Conservation (phyloP, 495 filamentous ascomycete genomes). For the Penicillium desertorum region DNA sequence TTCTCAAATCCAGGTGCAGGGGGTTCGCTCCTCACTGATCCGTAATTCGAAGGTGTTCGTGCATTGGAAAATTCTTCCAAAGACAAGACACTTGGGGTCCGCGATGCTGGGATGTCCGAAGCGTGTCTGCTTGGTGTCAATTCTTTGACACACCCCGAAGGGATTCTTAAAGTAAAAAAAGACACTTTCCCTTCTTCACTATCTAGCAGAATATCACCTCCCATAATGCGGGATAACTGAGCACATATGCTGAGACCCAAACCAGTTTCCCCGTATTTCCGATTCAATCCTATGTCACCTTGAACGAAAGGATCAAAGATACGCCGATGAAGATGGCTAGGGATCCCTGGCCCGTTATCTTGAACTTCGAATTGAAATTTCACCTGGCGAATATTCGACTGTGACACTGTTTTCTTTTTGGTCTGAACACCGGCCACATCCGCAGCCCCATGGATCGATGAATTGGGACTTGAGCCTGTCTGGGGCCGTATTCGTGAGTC, state of each 20-base stretch:
- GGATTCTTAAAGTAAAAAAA: constrained; percentile 75
- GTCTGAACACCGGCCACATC: background rate
- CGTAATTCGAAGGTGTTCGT: constrained; percentile 26
- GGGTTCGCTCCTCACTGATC: constrained; percentile 24
- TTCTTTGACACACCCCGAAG: constrained; percentile 73
- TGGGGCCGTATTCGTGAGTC: no score
- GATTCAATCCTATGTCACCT: constrained; percentile 82
- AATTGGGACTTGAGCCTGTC: no score
- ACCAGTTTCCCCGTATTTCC: constrained; percentile 90
- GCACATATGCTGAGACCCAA: constrained; percentile 85
- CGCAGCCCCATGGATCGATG: no score
- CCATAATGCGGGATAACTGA: constrained; percentile 81
- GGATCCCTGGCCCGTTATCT: constrained; percentile 90
- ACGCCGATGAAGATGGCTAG: constrained; percentile 62
- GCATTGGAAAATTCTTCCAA: constrained; percentile 34
- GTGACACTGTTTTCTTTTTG: constrained; percentile 49
- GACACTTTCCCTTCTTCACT: constrained; percentile 75
- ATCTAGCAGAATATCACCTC: constrained; percentile 67
- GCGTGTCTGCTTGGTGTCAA: constrained; percentile 50
- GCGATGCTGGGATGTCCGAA: constrained; percentile 26
- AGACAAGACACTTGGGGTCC: constrained; percentile 31
- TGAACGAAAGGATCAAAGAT: constrained; percentile 96
- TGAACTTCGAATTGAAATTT: constrained; percentile 84
- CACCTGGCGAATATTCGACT: constrained; percentile 51
- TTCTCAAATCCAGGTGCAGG: constrained; percentile 31